Evolutionary conservation across 2,329 filamentous ascomycete species (phyloP), one percentile per base, ranked within the genome.

Genomic region (Geoglossum cookeanum): DNA sequence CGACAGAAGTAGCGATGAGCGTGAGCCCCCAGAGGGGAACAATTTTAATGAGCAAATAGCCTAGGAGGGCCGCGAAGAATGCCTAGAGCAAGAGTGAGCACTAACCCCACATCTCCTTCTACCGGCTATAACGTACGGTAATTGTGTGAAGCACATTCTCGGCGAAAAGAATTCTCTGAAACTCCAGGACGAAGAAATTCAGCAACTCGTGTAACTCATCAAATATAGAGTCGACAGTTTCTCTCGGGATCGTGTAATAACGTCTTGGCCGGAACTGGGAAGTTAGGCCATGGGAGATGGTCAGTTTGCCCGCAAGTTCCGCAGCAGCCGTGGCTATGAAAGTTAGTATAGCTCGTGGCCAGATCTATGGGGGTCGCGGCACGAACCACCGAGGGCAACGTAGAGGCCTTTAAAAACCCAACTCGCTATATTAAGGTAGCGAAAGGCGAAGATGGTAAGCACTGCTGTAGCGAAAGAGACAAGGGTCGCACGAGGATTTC

Each of bases 111-210:
- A 44, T 33, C 52, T 45, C 33, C 32, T 54, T 29, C 33, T 29
- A 32, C 3, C 3, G 48, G 35, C 30, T 39, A 53, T 49, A 30
- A 72, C 80, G 69, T 74, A 84, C 81, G 62, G 73, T 75, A 64
- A 71, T 69, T 27, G 82, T 84, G 58, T 74, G 76, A 61, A 71
- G 69, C 58, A 85, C 68, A 63, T 84, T 85, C 75, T 85, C 83
- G 48, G 76, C 81, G 62, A 81, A 85, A 58, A 85, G 65, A 62
- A 85, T 78, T 60, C 81, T 77, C 72, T 85, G 83, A 55, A 75
- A 72, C 72, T 85, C 83, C 58, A 85, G 83, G 60, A 84, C 74
- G 63, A 85, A 81, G 69, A 85, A 85, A 75, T 85, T 85, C 70
- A 82, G 68, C 59, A 85, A 75, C 69, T 85, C 81, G 65, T 84